phyloP scores from a whole-genome alignment of 768 basidiomycete genomes.

The Mycena metata region DNA sequence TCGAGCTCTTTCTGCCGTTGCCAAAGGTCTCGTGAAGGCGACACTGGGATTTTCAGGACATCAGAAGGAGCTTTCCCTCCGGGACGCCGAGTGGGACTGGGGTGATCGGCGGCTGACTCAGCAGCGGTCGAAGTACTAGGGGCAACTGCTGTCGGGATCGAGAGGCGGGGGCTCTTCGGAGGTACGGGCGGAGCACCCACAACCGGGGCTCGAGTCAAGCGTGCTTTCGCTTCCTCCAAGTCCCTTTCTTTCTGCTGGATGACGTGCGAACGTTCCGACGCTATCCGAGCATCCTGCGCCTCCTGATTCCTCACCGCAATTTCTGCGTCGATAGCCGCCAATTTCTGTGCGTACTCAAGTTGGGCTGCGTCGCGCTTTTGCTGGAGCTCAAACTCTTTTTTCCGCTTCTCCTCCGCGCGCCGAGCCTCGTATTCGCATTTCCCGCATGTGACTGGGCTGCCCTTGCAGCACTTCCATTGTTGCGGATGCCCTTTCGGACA shows the following conservation, averaged over 20 bases:
- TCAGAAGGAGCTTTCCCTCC: not conserved
- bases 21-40: conserved; percentile 65
- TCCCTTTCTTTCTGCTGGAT: conserved; percentile 61
- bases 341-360: conserved; percentile 48
- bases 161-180: too few relatives aligned
- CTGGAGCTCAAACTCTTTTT: conserved; percentile 52
- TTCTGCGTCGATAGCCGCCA: conserved; percentile 55
- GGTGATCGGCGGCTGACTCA: not conserved
- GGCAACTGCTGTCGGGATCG: too few relatives aligned
- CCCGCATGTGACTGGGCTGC: conserved; percentile 47
- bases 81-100: conserved; percentile 4
- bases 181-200: not conserved
- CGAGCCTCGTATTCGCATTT: conserved; percentile 55
- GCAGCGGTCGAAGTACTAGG: not conserved
- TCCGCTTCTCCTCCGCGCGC: conserved; percentile 51
- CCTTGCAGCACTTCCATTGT: conserved; percentile 56
- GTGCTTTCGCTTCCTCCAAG: conserved; percentile 50
- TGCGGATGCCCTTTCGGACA: conserved; percentile 63
- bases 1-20: conserved; percentile 67
- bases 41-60: conserved; percentile 37
- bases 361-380: conserved; percentile 54
- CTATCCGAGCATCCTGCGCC: conserved; percentile 53
- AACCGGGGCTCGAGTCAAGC: not conserved
- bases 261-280: conserved; percentile 50
- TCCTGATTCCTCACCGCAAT: conserved; percentile 47